A percentile compares a stretch with the other conserved stretches of the same genome.
Conservation (phyloP, 2,329 filamentous ascomycete genomes). For the Aspergillus fijiensis region DNA sequence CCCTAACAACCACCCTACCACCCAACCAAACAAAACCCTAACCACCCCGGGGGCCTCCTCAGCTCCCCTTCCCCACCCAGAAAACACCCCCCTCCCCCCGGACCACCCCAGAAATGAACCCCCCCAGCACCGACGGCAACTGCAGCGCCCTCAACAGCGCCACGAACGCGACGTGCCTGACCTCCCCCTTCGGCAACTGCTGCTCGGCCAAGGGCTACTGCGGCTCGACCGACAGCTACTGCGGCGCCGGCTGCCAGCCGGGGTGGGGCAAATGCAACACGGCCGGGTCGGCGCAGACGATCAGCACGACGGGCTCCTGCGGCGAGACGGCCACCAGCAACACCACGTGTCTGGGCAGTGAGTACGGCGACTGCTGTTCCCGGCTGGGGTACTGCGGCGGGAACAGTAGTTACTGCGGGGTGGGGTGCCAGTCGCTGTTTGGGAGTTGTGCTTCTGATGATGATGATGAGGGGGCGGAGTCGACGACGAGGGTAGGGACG, state of each 20-base stretch:
- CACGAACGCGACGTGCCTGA: slow-evolving; percentile 8
- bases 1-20: no score
- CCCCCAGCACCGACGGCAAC: slow-evolving; percentile 10
- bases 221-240: slow-evolving; percentile 6
- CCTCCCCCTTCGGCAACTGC: slow-evolving; percentile 11
- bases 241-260: slow-evolving; percentile 7
- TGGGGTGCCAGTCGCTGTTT: slow-evolving; percentile 4
- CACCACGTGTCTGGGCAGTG: slow-evolving; percentile 10
- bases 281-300: background rate
- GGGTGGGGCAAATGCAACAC: slow-evolving; percentile 3
- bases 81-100: no score
- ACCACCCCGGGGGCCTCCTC: no score
- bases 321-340: slow-evolving; percentile 7
- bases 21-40: no score
- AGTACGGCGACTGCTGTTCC: slow-evolving; percentile 10
- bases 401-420: slow-evolving; percentile 4
- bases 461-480: no score
- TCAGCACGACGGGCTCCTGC: slow-evolving; percentile 9
- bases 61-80: no score
- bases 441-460: background rate
- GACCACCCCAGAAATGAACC: background rate
- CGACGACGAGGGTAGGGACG: background rate
- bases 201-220: slow-evolving; percentile 12
- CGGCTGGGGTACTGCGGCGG: slow-evolving; percentile 6
- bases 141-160: slow-evolving; percentile 6